phyloP scores from a whole-genome alignment of 257 asterid genomes.

The Gentiana macrophylla region DNA sequence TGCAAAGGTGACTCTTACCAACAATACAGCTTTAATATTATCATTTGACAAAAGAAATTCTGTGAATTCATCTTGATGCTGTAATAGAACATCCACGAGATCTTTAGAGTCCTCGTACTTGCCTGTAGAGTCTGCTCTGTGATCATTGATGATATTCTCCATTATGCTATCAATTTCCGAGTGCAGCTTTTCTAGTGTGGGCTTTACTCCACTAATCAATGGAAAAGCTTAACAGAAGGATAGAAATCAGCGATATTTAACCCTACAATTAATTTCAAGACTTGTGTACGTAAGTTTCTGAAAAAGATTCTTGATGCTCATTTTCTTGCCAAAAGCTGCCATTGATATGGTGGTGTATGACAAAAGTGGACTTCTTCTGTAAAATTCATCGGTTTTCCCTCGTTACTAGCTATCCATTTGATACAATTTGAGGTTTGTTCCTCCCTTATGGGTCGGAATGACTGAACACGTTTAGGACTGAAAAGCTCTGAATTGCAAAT shows the following conservation, averaged over 20 bases:
- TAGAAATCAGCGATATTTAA: slow-evolving; percentile 13
- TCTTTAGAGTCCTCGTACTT: background rate
- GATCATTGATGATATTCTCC: slow-evolving; percentile 18
- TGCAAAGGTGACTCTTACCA: too few relatives aligned
- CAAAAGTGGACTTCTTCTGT: slow-evolving; percentile 10
- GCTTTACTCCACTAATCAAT: slow-evolving; percentile 18
- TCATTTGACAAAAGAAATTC: slow-evolving; percentile 2
- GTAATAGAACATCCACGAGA: too few relatives aligned
- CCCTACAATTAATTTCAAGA: slow-evolving; percentile 5
- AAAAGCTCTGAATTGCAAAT: slow-evolving; percentile 31
- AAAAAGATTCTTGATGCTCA: slow-evolving; percentile 11
- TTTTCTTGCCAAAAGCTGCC: slow-evolving; percentile 22
- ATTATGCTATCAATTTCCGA: slow-evolving; percentile 13
- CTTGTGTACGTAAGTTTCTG: slow-evolving; percentile 6
- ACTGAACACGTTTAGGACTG: slow-evolving; percentile 21
- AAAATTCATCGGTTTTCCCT: slow-evolving; percentile 18
- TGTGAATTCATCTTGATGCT: background rate
- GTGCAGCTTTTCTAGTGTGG: slow-evolving; percentile 14
- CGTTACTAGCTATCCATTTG: slow-evolving; percentile 7
- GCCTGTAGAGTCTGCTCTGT: background rate
- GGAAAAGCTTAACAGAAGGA: slow-evolving; percentile 11
- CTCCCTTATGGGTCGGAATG: slow-evolving; percentile 17
- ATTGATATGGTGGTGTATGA: slow-evolving; percentile 6
- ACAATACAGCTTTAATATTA: slow-evolving; percentile 14
- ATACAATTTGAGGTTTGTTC: slow-evolving; percentile 5